A percentile compares a stretch with the other conserved stretches of the same genome.
Evolutionary conservation across 345 rosid genomes (phyloP).

Genomic region (Salix dunnii): DNA sequence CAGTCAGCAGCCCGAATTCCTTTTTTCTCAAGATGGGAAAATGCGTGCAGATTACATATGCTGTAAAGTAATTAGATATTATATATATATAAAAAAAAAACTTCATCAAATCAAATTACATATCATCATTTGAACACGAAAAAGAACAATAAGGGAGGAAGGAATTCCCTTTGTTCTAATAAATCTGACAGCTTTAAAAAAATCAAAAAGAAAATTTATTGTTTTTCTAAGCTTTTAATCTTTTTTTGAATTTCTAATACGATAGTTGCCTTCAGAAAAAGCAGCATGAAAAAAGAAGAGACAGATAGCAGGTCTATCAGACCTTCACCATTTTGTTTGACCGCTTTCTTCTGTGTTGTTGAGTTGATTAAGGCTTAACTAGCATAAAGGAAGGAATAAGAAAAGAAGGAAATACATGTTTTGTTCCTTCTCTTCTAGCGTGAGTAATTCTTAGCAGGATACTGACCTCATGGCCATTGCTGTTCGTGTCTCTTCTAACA

Average conservation of each 20-base stretch:
- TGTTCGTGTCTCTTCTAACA: constrained; percentile 69
- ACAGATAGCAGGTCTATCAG: constrained; percentile 7
- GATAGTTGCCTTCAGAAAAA: constrained; percentile 18
- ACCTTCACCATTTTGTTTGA: constrained; percentile 36
- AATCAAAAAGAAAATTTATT: constrained; percentile 23
- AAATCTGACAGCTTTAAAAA: not conserved
- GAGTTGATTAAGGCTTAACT: constrained; percentile 13
- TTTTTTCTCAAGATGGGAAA: constrained; percentile 4
- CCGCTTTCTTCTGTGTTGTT: constrained; percentile 23
- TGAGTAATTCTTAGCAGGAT: not conserved
- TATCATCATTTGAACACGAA: not conserved
- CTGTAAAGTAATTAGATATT: too few species aligned
- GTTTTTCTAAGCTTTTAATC: constrained; percentile 25
- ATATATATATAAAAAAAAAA: too few species aligned
- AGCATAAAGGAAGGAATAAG: not conserved
- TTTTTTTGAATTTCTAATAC: constrained; percentile 5
- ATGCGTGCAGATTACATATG: not conserved
- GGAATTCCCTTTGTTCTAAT: not conserved
- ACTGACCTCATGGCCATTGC: constrained; percentile 90
- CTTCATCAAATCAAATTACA: too few species aligned
- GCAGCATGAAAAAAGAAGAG: constrained; percentile 18
- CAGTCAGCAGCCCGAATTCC: not conserved
- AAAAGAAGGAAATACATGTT: not conserved
- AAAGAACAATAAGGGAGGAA: not conserved
- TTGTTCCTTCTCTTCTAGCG: not conserved